phyloP scores from a whole-genome alignment of 2,329 filamentous ascomycete species.

The Aspergillus caelatus region DNA sequence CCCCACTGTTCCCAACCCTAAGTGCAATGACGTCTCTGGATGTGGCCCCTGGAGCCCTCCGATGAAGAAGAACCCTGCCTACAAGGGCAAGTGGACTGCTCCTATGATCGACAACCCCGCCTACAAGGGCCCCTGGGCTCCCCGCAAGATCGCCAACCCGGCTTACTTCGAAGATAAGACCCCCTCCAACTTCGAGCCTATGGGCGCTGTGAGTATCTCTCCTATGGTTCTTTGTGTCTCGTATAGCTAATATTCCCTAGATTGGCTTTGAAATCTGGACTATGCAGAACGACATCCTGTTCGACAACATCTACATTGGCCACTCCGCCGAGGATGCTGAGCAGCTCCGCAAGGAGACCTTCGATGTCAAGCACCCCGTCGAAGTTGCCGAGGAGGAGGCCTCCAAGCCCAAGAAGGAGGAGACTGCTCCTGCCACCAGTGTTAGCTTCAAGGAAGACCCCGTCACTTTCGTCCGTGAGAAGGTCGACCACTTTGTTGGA shows the following conservation, averaged over 20 bases:
- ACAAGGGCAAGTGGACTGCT: slow-evolving; percentile 98
- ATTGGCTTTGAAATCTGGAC: slow-evolving; percentile 99
- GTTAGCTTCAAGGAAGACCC: slow-evolving; percentile 92
- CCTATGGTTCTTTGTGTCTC: background rate
- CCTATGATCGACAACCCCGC: slow-evolving; percentile 94
- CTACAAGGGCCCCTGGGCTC: slow-evolving; percentile 96
- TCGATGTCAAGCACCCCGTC: slow-evolving; percentile 80
- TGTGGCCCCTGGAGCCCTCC: slow-evolving; percentile 93
- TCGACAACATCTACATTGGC: slow-evolving; percentile 99
- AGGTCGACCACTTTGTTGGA: slow-evolving; percentile 85
- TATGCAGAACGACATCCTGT: slow-evolving; percentile 98
- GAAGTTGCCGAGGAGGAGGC: slow-evolving; percentile 81
- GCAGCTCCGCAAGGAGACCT: slow-evolving; percentile 86
- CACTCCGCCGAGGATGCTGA: slow-evolving; percentile 93
- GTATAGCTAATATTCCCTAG: slow-evolving; percentile 45
- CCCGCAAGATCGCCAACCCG: slow-evolving; percentile 96
- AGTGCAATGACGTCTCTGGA: slow-evolving; percentile 89
- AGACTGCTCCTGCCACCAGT: slow-evolving; percentile 69
- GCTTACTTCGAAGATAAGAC: slow-evolving; percentile 96
- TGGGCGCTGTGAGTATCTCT: slow-evolving; percentile 78
- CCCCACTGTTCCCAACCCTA: slow-evolving; percentile 90
- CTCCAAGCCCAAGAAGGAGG: slow-evolving; percentile 75
- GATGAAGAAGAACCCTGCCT: slow-evolving; percentile 89
- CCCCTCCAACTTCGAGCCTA: slow-evolving; percentile 95
- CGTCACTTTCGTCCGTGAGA: slow-evolving; percentile 84